Evolutionary conservation across 495 filamentous ascomycete genomes (phyloP), one percentile per base, ranked within the genome.

Genomic region (Cercophora sp.): DNA sequence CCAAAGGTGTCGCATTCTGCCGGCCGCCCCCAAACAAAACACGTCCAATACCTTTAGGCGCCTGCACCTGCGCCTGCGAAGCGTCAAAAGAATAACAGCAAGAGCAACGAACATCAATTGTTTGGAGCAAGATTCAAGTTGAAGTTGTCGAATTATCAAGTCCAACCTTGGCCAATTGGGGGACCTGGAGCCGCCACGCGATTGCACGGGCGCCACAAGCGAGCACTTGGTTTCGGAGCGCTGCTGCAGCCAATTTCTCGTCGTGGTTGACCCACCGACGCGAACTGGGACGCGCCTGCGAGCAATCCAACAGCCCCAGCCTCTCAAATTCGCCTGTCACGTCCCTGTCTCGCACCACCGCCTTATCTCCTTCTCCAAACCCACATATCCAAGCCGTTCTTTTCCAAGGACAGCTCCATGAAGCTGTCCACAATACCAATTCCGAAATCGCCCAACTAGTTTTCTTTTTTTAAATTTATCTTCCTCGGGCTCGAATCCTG

Each of bases 281-380:
- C 51, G 52, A n/a, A 19, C 9, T 24, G 19, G 35, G 46, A 63
- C 66, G 62, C 64, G 64, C 49, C 54, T 51, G 43, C 36, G 45
- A 56, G 61, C 56, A 59, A 64, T 65, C 29, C 29, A 32, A 60
- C 45, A 40, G 56, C 20, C 35, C 63, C 65, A 66, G 59, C 63
- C 65, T 59, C 59, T 64, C 53, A 52, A 59, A 64, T 58, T 56
- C 57, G 48, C 54, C 42, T 26, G 46, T 48, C 43, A 27, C n/a
- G 31, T 34, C 36, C n/a, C 27, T 39, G 36, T 24, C 19, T 41
- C 36, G 16, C 56, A 42, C 24, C 27, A 49, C 32, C 35, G 35
- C 50, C n/a, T 31, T 32, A 32, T 32, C 29, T 32, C 29, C 8
- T 6, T 13, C 13, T 13, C 29, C 29, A 32, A 32, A 6, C 13